These are phyloP conservation scores for Pyrenochaeta sp. DNA, from an alignment of 2,329 filamentous ascomycete genomes.

Conservation along the genomic window DNA sequence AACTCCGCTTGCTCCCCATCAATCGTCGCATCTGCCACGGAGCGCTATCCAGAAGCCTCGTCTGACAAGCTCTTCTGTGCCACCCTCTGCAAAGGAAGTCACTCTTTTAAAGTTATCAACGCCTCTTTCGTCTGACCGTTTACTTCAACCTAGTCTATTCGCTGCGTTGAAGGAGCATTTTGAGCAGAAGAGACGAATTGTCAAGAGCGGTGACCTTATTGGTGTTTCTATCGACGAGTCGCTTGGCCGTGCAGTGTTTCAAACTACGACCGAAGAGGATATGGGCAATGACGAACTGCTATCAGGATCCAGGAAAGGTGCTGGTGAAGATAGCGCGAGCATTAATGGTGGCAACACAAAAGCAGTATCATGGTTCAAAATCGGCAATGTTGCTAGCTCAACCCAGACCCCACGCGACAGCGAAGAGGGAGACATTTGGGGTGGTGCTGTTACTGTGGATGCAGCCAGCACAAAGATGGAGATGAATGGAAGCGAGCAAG, in stretches of 20 bases:
- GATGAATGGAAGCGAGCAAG: conserved; percentile 86
- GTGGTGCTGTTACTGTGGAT: conserved; percentile 85
- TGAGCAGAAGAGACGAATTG: conserved; percentile 79
- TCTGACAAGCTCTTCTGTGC: conserved; percentile 57
- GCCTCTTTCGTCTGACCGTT: conserved; percentile 84
- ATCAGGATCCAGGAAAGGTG: conserved; percentile 55
- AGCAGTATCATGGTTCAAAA: conserved; percentile 87
- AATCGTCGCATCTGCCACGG: conserved; percentile 45
- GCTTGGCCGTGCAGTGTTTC: conserved; percentile 82
- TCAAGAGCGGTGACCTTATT: conserved; percentile 87
- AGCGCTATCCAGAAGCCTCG: conserved; percentile 54
- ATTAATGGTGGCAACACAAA: conserved; percentile 32
- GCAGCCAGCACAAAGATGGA: conserved; percentile 87
- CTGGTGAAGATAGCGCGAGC: conserved; percentile 23
- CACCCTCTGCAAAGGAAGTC: conserved; percentile 76
- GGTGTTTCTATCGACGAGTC: conserved; percentile 88
- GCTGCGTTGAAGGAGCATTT: conserved; percentile 90
- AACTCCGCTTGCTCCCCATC: conserved; percentile 69
- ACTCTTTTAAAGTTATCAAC: conserved; percentile 89
- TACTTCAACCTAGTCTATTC: conserved; percentile 85
- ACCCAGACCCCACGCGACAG: conserved; percentile 63
- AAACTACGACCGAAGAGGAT: conserved; percentile 77
- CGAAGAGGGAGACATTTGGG: conserved; percentile 80
- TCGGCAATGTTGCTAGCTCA: conserved; percentile 69
- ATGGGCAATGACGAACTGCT: conserved; percentile 60